These are phyloP conservation scores for Candida michaelii DNA, from an alignment of 805 yeast species.

Conservation along the genomic window DNA sequence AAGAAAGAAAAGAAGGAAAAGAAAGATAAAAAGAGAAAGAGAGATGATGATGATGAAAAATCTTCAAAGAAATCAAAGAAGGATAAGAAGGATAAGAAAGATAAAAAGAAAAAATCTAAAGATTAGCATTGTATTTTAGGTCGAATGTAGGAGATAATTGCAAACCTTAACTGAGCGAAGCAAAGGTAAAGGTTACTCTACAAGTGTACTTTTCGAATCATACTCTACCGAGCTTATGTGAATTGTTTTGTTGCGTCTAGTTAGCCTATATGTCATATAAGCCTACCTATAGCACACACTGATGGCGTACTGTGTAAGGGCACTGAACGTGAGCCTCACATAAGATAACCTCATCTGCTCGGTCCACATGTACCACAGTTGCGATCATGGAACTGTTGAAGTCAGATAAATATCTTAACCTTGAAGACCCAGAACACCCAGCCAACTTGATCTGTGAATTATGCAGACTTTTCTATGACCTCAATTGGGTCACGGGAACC, in stretches of 20 bases:
- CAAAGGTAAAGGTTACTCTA: too few relatives aligned
- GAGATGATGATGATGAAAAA: conserved; percentile 31
- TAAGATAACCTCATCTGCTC: too few relatives aligned
- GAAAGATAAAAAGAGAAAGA: conserved; percentile 10
- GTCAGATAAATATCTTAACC: conserved; percentile 11
- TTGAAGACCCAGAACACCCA: conserved; percentile 62
- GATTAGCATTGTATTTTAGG: too few relatives aligned
- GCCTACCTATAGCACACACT: too few relatives aligned
- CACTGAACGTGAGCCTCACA: too few relatives aligned
- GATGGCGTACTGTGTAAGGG: too few relatives aligned
- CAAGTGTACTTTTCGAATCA: too few relatives aligned
- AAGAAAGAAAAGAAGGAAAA: conserved; percentile 23
- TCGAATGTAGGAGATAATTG: too few relatives aligned
- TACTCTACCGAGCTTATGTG: too few relatives aligned
- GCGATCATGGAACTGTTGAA: conserved; percentile 6
- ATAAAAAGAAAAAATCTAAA: conserved; percentile 16
- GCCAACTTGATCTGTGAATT: conserved; percentile 83
- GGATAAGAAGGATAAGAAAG: conserved; percentile 29
- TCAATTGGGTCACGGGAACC: conserved; percentile 93
- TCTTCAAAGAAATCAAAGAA: conserved; percentile 28
- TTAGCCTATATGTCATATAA: too few relatives aligned
- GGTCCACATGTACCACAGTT: conserved; percentile 7
- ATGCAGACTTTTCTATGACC: conserved; percentile 71
- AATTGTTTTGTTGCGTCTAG: too few relatives aligned
- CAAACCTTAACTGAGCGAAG: too few relatives aligned